phyloP scores from a whole-genome alignment of 2,329 filamentous ascomycete genomes.

The Penicillium digitatum region DNA sequence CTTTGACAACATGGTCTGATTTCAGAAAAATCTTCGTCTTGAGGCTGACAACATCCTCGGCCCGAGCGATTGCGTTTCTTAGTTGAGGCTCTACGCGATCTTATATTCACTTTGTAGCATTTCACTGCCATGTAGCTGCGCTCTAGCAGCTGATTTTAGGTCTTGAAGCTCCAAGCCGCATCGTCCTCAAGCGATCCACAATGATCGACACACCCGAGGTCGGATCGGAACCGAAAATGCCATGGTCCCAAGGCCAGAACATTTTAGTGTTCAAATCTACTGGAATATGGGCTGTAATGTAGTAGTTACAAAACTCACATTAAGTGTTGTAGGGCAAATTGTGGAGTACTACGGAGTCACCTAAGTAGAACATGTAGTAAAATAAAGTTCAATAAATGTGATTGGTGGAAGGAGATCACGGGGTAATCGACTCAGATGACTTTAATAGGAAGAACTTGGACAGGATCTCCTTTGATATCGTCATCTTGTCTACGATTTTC shows the following conservation, averaged over 20 bases:
- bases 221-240: too few species aligned
- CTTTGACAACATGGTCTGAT: background rate
- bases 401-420: conserved; percentile 5
- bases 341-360: too few species aligned
- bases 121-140: too few species aligned
- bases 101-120: background rate
- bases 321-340: too few species aligned
- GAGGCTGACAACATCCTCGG: too few species aligned
- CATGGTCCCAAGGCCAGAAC: too few species aligned
- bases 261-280: too few species aligned
- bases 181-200: too few species aligned
- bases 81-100: background rate
- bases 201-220: too few species aligned
- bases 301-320: too few species aligned
- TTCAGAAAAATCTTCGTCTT: background rate
- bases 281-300: too few species aligned
- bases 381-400: background rate
- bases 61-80: too few species aligned
- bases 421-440: conserved; percentile 12
- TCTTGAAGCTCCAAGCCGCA: background rate
- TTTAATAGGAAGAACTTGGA: conserved; percentile 9
- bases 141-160: background rate
- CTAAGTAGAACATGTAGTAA: background rate
- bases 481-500: background rate
- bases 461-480: background rate